Evolutionary conservation across 2,329 filamentous ascomycete species (phyloP), one percentile per base, ranked within the genome.

Genomic region (Ophiocordyceps robertsii): DNA sequence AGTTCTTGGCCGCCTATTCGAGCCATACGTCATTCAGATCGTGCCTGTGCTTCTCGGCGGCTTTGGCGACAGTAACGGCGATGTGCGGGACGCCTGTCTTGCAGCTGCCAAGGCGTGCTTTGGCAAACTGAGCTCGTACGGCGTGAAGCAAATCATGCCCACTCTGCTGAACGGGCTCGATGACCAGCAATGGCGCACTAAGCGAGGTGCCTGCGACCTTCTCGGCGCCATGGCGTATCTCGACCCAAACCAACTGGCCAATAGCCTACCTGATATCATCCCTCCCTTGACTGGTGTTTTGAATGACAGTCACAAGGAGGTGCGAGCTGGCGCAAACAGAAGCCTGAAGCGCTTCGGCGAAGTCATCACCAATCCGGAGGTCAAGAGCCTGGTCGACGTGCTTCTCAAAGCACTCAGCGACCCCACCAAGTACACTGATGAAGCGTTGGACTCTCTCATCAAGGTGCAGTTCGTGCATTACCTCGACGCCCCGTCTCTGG

Each of bases 381-480:
- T 98, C 57, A 95, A 95, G 74, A 77, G 82, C 49, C 72, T 96
- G 13, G 90, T 96, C 45, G 82, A 83, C 53, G 84, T 95, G 44
- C 75, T 98, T 30, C 80, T 98, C 52, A 96, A 95, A 65, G 93
- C 92, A 47, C 77, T 98, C 46, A 98, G 92, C 55, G 92, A 98
- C 59, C 89, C 92, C 2, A 98, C 90, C 0, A 96, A 92, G 59
- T 87, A 95, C 65, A 98, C 93, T 0, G 90, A 98, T 55, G 85
- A 93, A 51, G 92, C 92, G 14, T 70, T 98, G 46, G 90, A 98
- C 59, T 73, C 87, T 0, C 75, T 98, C 45, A 95, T 98, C 68
- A 95, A 95, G 66, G 85, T 98, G n/a, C 88, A 88, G 39, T 98
- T 98, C 58, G 81, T 95, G 13, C 92, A 98, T 64, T 98, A 96